Percentiles rank a stretch among this genome's conserved stretches.
These are phyloP conservation scores for Wickerhamiella cacticola DNA, from an alignment of 805 yeast genomes.

Conservation along the genomic window DNA sequence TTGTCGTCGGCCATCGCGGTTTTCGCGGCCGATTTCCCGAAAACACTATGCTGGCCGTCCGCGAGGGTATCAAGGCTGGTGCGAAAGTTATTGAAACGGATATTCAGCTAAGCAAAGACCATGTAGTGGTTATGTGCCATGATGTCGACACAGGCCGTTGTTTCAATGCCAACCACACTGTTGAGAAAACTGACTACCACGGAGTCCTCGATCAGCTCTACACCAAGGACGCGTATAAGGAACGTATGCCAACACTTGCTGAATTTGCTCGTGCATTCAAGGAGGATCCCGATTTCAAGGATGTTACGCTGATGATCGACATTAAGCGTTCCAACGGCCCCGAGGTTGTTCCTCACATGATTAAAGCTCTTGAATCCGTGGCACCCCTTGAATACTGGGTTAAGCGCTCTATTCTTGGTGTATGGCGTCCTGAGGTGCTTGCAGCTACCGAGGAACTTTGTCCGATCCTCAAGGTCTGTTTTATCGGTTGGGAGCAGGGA, in stretches of 20 bases:
- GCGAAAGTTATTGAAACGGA: slow-evolving; percentile 43
- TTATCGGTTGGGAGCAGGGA: slow-evolving; percentile 32
- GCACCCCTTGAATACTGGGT: slow-evolving; percentile 38
- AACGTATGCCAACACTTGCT: slow-evolving; percentile 34
- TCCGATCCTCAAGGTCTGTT: slow-evolving; percentile 28
- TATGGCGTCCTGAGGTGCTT: slow-evolving; percentile 41
- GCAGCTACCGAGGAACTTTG: slow-evolving; percentile 33
- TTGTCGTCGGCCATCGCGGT: slow-evolving; percentile 27
- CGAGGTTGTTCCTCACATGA: slow-evolving; percentile 33
- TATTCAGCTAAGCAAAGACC: slow-evolving; percentile 42
- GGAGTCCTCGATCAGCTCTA: slow-evolving; percentile 32
- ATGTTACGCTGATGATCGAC: slow-evolving; percentile 38
- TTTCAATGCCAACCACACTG: slow-evolving; percentile 33
- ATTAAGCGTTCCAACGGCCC: slow-evolving; percentile 39
- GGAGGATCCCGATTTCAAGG: slow-evolving; percentile 25
- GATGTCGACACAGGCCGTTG: slow-evolving; percentile 41
- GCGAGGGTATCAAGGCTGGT: slow-evolving; percentile 38
- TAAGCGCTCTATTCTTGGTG: slow-evolving; percentile 37
- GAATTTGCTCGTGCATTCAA: slow-evolving; percentile 34
- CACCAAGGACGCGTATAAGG: slow-evolving; percentile 27
- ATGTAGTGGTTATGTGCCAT: slow-evolving; percentile 43
- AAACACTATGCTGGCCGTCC: slow-evolving; percentile 37
- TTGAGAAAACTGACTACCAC: slow-evolving; percentile 30
- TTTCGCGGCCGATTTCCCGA: slow-evolving; percentile 35
- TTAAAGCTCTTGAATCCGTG: slow-evolving; percentile 30